Conservation (phyloP, 257 asterid species). For the Jacaranda mimosifolia region DNA sequence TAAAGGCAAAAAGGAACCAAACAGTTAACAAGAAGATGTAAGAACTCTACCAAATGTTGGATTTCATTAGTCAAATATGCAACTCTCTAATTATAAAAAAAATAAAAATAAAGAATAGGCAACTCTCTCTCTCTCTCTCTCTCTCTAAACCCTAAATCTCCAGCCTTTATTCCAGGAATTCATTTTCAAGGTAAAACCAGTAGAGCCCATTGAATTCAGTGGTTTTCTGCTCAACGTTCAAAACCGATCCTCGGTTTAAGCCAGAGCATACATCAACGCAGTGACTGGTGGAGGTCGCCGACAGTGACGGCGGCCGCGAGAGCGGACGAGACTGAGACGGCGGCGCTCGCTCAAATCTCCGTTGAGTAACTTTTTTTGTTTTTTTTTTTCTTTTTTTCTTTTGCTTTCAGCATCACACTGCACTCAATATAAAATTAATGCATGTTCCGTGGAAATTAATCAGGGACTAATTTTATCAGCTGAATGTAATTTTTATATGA, state of each 20-base stretch:
- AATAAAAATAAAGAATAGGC: no score
- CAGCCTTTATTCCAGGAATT: background rate
- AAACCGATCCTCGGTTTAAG: conserved; percentile 5
- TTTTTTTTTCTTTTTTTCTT: background rate
- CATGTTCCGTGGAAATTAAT: conserved; percentile 23
- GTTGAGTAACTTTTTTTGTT: conserved; percentile 25
- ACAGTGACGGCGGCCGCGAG: conserved; percentile 32
- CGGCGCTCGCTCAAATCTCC: conserved; percentile 21
- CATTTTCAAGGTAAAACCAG: background rate
- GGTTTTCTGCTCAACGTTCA: conserved; percentile 5
- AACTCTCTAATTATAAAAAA: no score
- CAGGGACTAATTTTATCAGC: conserved; percentile 2
- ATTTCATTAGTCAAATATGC: no score
- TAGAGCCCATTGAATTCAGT: conserved; percentile 21
- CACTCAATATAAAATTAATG: conserved; percentile 15
- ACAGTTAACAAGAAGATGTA: no score
- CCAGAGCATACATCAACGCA: background rate
- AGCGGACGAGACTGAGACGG: background rate
- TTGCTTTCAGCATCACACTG: background rate
- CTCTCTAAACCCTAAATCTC: conserved; percentile 35
- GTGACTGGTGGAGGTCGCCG: conserved; percentile 36
- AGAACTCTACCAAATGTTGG: no score
- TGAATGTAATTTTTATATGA: background rate
- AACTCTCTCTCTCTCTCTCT: conserved; percentile 1
- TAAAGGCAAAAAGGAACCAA: no score